Base-by-base conservation (phyloP, 2,329 filamentous ascomycete species). In the Fusarium subtropicale region DNA sequence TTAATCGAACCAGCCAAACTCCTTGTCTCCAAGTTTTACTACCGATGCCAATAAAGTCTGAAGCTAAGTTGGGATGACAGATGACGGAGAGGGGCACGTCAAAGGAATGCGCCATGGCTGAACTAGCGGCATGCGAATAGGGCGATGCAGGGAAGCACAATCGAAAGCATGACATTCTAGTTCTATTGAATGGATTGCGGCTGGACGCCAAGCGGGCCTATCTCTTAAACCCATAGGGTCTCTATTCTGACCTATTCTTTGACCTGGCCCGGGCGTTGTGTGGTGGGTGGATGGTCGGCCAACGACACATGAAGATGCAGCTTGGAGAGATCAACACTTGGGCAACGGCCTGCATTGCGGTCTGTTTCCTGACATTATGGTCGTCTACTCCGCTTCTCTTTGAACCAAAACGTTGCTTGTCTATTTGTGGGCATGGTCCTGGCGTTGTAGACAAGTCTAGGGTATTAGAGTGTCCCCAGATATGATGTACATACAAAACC, bases 61-160 rank as follows among this genome's bases (percentile, higher is more conserved):
- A 64, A 57, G 56, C 62, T 62, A 42, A 69, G 53, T 66, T 66
- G 45, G 50, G 68, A 65, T 66, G 60, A 54, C 47, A 42, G 47
- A 48, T 28, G 39, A 66, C 20, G 39, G 39, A 36, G 42, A 50
- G 46, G 41, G 33, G 44, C 46, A 73, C 48, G 50, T 68, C 66
- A 74, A 74, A 74, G 71, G 63, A 71, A 71, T 74, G 61, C 71
- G 71, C 73, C 73, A 63, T 64, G 68, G 64, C 71, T 70, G 57
- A 56, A 64, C 62, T 65, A 74, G 66, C 58, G 62, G 60, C 60
- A 59, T 61, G 57, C 56, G 57, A 73, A 75, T 75, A 71, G 57
- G 50, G 60, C 59, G 53, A 55, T 28, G 60, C 47, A 66, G 59
- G 50, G 52, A 28, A 71, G 51, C 64, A 71, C 68, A 71, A 71